Evolutionary conservation across 306 rosid genomes (phyloP).

Genomic region (Citrullus colocynthis): DNA sequence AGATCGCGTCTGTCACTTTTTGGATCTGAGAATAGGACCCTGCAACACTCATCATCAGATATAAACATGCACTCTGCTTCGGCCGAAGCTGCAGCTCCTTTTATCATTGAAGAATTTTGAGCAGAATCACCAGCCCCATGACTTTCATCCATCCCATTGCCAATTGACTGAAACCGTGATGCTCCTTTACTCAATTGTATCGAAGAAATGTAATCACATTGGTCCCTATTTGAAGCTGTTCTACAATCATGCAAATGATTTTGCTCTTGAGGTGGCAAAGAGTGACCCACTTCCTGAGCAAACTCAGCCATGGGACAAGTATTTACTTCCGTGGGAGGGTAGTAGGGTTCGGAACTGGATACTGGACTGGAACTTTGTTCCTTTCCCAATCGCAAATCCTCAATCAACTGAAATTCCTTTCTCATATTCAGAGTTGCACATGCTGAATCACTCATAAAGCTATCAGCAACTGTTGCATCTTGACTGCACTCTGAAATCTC

Average conservation of each 20-base stretch:
- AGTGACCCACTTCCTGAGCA: slow-evolving; percentile 33
- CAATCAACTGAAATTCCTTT: slow-evolving; percentile 38
- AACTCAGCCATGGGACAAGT: slow-evolving; percentile 37
- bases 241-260: slow-evolving; percentile 37
- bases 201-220: slow-evolving; percentile 37
- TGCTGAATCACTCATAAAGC: slow-evolving; percentile 10
- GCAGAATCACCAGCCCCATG: slow-evolving; percentile 28
- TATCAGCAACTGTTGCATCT: slow-evolving; percentile 46
- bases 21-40: slow-evolving; percentile 61
- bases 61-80: slow-evolving; percentile 45
- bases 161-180: slow-evolving; percentile 22
- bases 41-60: slow-evolving; percentile 79
- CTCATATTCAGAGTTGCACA: slow-evolving; percentile 27
- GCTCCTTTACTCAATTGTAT: slow-evolving; percentile 34
- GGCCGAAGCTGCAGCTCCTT: slow-evolving; percentile 23
- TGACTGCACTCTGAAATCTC: slow-evolving; percentile 87
- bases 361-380: slow-evolving; percentile 41
- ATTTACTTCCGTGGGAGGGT: slow-evolving; percentile 36
- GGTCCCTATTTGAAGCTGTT: slow-evolving; percentile 28
- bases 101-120: slow-evolving; percentile 30
- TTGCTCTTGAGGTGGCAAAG: slow-evolving; percentile 35
- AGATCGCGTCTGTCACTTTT: slow-evolving; percentile 12
- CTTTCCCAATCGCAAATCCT: slow-evolving; percentile 34
- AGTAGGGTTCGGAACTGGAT: slow-evolving; percentile 63
- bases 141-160: slow-evolving; percentile 23